These are phyloP conservation scores for Filobasidium floriforme DNA, from an alignment of 768 basidiomycete species.

Conservation along the genomic window DNA sequence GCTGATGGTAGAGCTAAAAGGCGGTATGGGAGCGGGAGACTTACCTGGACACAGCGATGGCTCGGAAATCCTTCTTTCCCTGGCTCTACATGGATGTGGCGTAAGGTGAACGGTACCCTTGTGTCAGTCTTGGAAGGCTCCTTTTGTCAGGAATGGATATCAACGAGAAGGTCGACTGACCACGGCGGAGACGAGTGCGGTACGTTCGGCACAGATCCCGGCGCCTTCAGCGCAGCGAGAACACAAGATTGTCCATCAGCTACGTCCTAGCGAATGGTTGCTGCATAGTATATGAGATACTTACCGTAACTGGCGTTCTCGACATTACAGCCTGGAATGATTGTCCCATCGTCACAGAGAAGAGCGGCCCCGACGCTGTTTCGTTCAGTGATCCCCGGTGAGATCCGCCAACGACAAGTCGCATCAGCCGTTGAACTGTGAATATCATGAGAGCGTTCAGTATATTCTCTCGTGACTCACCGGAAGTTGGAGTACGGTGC, in stretches of 20 bases:
- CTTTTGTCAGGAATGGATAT: not conserved
- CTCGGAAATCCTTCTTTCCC: conserved; percentile 62
- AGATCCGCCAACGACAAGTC: conserved; percentile 5
- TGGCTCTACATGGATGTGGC: conserved; percentile 56
- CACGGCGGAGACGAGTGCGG: conserved; percentile 87
- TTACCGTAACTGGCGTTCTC: conserved; percentile 89
- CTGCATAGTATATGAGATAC: conserved; percentile 7
- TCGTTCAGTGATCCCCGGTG: not conserved
- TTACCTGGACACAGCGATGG: conserved; percentile 72
- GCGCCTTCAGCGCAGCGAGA: too few relatives aligned
- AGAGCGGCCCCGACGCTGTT: conserved; percentile 72
- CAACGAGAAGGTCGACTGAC: conserved; percentile 50
- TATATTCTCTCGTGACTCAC: conserved; percentile 22
- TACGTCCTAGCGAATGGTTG: too few relatives aligned
- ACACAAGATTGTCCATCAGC: too few relatives aligned
- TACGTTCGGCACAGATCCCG: conserved; percentile 88
- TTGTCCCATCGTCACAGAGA: conserved; percentile 56
- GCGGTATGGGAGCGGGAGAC: conserved; percentile 33
- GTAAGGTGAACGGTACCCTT: too few relatives aligned
- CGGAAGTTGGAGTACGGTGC: conserved; percentile 83
- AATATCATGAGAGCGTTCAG: not conserved
- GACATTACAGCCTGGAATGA: conserved; percentile 81
- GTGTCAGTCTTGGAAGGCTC: not conserved
- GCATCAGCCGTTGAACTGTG: not conserved
- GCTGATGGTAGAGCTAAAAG: conserved; percentile 19